phyloP scores from a whole-genome alignment of 2,329 filamentous ascomycete genomes.

The Diaporthe longicolla region DNA sequence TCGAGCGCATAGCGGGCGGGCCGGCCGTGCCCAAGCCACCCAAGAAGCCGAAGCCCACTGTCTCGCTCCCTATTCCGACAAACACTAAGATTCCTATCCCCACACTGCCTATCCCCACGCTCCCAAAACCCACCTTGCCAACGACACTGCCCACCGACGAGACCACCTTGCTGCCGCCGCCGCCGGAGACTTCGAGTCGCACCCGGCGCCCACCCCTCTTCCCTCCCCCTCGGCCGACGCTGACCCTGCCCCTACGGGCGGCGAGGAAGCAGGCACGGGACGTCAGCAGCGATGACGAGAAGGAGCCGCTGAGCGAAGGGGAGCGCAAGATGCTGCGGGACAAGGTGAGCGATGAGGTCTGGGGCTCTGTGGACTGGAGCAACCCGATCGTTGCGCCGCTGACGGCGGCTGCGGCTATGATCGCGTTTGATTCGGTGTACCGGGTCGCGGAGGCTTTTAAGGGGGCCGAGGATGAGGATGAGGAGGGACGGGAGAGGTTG shows the following conservation, averaged over 20 bases:
- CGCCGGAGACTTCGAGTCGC: too few relatives aligned
- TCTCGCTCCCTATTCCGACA: background rate
- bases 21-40: background rate
- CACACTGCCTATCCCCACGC: background rate
- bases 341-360: background rate
- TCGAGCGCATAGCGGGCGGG: conserved; percentile 18
- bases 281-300: background rate
- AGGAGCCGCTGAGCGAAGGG: background rate
- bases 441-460: conserved; percentile 7
- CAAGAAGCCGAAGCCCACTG: background rate
- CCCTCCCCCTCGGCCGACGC: background rate
- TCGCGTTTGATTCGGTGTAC: conserved; percentile 13
- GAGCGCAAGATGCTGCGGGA: background rate
- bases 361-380: conserved; percentile 1
- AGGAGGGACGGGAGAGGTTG: background rate
- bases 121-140: background rate
- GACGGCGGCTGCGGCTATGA: conserved; percentile 13
- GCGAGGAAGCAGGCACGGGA: background rate
- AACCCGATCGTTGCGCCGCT: conserved; percentile 4
- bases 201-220: background rate
- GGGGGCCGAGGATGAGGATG: background rate
- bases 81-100: background rate
- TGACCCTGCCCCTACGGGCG: background rate
- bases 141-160: background rate
- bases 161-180: too few relatives aligned